Base-by-base conservation (phyloP, 306 rosid species). In the Citrullus mucosospermus region DNA sequence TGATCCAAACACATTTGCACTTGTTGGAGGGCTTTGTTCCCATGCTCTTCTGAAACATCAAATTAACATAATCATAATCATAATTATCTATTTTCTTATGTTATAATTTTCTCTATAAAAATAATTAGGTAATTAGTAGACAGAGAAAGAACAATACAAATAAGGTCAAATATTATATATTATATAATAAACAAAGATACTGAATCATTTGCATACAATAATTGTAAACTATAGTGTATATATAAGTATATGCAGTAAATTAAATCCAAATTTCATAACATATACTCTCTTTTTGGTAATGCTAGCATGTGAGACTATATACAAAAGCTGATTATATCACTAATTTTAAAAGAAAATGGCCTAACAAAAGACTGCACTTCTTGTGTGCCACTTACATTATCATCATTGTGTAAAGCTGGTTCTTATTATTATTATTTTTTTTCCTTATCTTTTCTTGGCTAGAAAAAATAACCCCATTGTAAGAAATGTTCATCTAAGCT, bases 21-120 rank as follows among this genome's bases (percentile, higher is more conserved):
- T 25, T 48, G 30, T 32, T 73, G 78, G 78, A 50, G 61, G 51
- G 13, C 46, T 16, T 73, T 17, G 46, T 62, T 73, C 61, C 46
- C 61, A 51, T 51, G 78, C 78, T 73, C 61, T 73, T 73, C 78
- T 51, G 28, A 34, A 73, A 73, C 61, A 51, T 9, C 4, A 73
- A 28, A 39, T 43, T 68, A n/a, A 18, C 17, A 3, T 8, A 61
- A 61, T 30, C 18, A 30, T 30, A 66, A 66, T 66, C 51, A 16
- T 36, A 63, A 63, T 67, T 8, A 41, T 18, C 3, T 39, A 20
- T 12, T n/a, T 20, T n/a, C n/a, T 68, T 41, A 38, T 9, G 28
- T 39, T 48, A 67, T 18, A 67, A 17, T 38, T 67, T 10, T 39
- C 30, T 67, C 32, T 38, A 6, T 39, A 16, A 14, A 9, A 8